Percentiles rank a stretch among this genome's conserved stretches.
phyloP scores from a whole-genome alignment of 495 filamentous ascomycete genomes.

The Aspergillus steynii region DNA sequence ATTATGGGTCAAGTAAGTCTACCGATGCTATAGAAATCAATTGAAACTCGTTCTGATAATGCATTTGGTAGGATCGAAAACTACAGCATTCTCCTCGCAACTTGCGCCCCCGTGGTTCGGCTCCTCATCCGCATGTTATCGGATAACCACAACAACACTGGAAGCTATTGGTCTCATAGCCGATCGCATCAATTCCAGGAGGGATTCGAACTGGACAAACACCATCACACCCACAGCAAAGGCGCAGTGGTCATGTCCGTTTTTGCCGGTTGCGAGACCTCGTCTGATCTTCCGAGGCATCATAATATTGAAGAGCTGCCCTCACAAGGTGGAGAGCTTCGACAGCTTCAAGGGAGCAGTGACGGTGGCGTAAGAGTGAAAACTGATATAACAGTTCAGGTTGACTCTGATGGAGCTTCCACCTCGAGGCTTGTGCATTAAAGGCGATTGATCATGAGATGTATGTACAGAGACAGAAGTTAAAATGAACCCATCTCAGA shows the following conservation, averaged over 20 bases:
- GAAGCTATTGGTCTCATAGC: background rate
- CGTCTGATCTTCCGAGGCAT: background rate
- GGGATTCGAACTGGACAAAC: background rate
- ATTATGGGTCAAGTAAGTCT: slow-evolving; percentile 40
- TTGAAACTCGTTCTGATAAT: too few relatives aligned
- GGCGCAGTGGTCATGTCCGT: background rate
- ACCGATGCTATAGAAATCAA: background rate
- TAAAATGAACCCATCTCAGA: too few relatives aligned
- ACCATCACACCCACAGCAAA: background rate
- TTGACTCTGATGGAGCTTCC: background rate
- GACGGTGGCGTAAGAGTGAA: background rate
- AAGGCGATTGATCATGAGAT: too few relatives aligned
- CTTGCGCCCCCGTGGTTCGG: slow-evolving; percentile 22
- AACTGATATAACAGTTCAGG: background rate
- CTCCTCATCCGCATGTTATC: background rate
- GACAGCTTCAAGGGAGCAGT: too few relatives aligned
- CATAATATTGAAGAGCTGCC: background rate
- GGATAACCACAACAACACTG: background rate
- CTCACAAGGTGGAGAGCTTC: too few relatives aligned
- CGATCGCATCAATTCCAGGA: background rate
- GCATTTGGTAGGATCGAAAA: slow-evolving; percentile 33
- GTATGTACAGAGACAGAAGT: too few relatives aligned
- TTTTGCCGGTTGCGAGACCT: background rate
- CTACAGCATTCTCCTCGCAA: slow-evolving; percentile 37
- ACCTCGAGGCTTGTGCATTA: background rate